These are phyloP conservation scores for Colletotrichum liriopes DNA, from an alignment of 2,329 filamentous ascomycete genomes.

Conservation along the genomic window DNA sequence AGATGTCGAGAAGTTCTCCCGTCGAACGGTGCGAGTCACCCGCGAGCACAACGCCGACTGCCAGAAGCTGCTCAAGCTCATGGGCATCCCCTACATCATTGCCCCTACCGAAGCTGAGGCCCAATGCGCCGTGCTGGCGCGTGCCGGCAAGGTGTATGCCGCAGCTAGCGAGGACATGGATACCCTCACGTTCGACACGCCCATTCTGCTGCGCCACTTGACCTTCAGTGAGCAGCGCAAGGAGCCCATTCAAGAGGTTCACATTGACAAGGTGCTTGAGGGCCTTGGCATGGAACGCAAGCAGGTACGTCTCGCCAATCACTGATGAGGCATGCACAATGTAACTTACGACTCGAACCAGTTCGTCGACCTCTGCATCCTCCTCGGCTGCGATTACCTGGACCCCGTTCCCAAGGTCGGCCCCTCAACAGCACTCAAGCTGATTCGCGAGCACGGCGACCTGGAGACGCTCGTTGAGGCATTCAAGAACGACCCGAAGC, in stretches of 20 bases:
- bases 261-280: slow-evolving; percentile 87
- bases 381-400: slow-evolving; percentile 97
- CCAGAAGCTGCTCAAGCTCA: slow-evolving; percentile 89
- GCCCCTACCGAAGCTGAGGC: slow-evolving; percentile 98
- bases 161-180: slow-evolving; percentile 99
- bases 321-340: neutral
- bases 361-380: slow-evolving; percentile 98
- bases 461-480: slow-evolving; percentile 90
- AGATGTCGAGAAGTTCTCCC: slow-evolving; percentile 98
- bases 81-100: slow-evolving; percentile 96
- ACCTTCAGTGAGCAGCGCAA: slow-evolving; percentile 98
- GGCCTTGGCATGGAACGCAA: slow-evolving; percentile 89
- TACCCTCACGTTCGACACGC: slow-evolving; percentile 94
- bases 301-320: slow-evolving; percentile 68
- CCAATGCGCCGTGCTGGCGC: slow-evolving; percentile 91
- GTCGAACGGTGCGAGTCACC: slow-evolving; percentile 94
- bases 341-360: slow-evolving; percentile 55
- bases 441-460: slow-evolving; percentile 92
- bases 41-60: slow-evolving; percentile 97
- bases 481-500: slow-evolving; percentile 82
- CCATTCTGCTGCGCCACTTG: slow-evolving; percentile 90
- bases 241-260: slow-evolving; percentile 96
- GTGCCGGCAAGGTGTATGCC: slow-evolving; percentile 95
- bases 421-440: slow-evolving; percentile 89
- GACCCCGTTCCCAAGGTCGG: slow-evolving; percentile 97